These are phyloP conservation scores for Colletotrichum sansevieriae DNA, from an alignment of 2,329 filamentous ascomycete genomes.

Conservation along the genomic window DNA sequence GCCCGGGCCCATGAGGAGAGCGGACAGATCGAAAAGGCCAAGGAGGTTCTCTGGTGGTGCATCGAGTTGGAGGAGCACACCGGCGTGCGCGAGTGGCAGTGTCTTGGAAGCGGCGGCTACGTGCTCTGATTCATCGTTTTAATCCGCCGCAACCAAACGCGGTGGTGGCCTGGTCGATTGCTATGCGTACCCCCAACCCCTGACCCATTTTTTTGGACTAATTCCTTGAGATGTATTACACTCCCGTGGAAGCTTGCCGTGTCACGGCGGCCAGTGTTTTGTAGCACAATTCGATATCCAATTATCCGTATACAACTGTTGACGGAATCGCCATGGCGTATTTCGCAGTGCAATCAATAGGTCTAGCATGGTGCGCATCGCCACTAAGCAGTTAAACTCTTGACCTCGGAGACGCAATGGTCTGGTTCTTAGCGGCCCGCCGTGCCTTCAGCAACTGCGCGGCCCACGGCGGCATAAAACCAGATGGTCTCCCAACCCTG, in stretches of 20 bases:
- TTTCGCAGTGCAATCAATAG: too few species aligned
- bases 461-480: slow-evolving; percentile 5
- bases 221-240: not conserved
- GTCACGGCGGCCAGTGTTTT: not conserved
- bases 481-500: too few species aligned
- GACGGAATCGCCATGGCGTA: too few species aligned
- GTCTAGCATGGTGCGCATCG: too few species aligned
- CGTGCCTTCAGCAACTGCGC: too few species aligned
- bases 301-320: too few species aligned
- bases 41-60: slow-evolving; percentile 97
- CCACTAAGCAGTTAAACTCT: too few species aligned
- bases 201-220: not conserved
- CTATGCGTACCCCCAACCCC: not conserved
- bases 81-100: slow-evolving; percentile 83
- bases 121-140: slow-evolving; percentile 61
- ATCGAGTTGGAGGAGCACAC: slow-evolving; percentile 91
- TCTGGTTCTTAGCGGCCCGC: not conserved
- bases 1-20: slow-evolving; percentile 90
- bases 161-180: not conserved
- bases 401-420: too few species aligned
- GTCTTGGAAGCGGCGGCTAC: slow-evolving; percentile 76
- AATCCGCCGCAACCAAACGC: not conserved
- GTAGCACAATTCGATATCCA: not conserved
- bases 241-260: slow-evolving; percentile 5
- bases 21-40: slow-evolving; percentile 87